Evolutionary conservation across 2,329 filamentous ascomycete genomes (phyloP), one percentile per base, ranked within the genome.

Genomic region (Neopestalotiopsis sp.): DNA sequence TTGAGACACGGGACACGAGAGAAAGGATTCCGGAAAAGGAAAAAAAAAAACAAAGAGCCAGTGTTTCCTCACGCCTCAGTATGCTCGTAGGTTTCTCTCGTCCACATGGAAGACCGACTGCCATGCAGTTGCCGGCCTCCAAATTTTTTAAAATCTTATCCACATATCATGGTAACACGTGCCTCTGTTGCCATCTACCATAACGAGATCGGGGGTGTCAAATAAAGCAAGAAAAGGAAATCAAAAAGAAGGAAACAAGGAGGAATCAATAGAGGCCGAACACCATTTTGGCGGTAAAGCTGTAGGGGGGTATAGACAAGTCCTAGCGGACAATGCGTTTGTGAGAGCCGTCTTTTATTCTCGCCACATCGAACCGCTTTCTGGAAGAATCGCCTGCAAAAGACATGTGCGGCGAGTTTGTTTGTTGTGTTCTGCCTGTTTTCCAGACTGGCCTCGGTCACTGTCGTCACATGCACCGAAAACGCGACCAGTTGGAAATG

Each of bases 151-250:
- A 53, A 53, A 30, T 65, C 67, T 34, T 59, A 63, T 65, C 65
- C 56, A 62, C 68, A 67, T 42, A 67, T 42, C 59, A 66, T 30
- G 56, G 42, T 61, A 62, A 65, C 65, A 61, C 61, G 70, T 73
- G 69, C 72, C 74, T 76, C 72, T 67, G 73, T 68, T 71, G 73
- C 75, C 81, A 76, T 78, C 76, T 79, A 79, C 77, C 76, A 69
- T 73, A 71, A 74, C 74, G 74, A 77, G 75, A 74, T 73, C 70
- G 69, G 73, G 34, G 71, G 68, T 69, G 72, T 71, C 72, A 72
- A 73, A 72, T 73, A 74, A 77, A 75, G 72, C 74, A 67, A 73
- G 74, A 67, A 74, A 75, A 69, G 71, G 53, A 24, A 65, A 32
- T 67, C 74, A 73, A 75, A 59, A 30, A 76, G 72, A 73, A 66